phyloP scores from a whole-genome alignment of 306 rosid genomes.

The Acmispon strigosus region DNA sequence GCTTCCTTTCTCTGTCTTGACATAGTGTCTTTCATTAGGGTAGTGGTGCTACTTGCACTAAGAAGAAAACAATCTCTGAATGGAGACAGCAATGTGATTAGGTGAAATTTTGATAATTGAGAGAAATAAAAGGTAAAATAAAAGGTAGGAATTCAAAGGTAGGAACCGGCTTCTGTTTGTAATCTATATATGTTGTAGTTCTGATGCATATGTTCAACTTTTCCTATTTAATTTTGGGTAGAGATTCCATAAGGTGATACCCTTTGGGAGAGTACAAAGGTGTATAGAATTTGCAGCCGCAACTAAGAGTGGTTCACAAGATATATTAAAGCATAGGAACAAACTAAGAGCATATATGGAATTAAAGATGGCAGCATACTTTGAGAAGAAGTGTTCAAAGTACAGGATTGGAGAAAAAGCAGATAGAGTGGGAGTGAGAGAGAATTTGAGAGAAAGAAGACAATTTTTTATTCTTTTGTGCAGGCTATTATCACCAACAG shows the following conservation, averaged over 20 bases:
- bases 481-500: constrained; percentile 1
- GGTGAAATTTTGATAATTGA: no score
- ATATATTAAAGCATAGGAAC: constrained; percentile 37
- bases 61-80: no score
- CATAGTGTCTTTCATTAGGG: no score
- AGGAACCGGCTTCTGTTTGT: constrained; percentile 42
- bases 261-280: constrained; percentile 14
- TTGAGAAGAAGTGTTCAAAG: constrained; percentile 27
- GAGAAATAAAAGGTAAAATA: no score
- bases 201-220: constrained; percentile 10
- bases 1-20: no score
- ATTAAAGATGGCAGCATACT: constrained; percentile 19
- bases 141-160: no score
- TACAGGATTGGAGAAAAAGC: constrained; percentile 14
- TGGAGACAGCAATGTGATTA: no score
- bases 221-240: constrained; percentile 3
- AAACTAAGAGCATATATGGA: constrained; percentile 23
- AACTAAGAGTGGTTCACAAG: constrained; percentile 32
- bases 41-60: no score
- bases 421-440: not conserved
- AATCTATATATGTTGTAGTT: constrained; percentile 12
- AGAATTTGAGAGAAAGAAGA: constrained; percentile 11
- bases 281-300: constrained; percentile 24
- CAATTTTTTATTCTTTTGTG: not conserved
- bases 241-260: constrained; percentile 22